Evolutionary conservation across 2,329 filamentous ascomycete genomes (phyloP), one percentile per base, ranked within the genome.

Genomic region (Geosmithia morbida): DNA sequence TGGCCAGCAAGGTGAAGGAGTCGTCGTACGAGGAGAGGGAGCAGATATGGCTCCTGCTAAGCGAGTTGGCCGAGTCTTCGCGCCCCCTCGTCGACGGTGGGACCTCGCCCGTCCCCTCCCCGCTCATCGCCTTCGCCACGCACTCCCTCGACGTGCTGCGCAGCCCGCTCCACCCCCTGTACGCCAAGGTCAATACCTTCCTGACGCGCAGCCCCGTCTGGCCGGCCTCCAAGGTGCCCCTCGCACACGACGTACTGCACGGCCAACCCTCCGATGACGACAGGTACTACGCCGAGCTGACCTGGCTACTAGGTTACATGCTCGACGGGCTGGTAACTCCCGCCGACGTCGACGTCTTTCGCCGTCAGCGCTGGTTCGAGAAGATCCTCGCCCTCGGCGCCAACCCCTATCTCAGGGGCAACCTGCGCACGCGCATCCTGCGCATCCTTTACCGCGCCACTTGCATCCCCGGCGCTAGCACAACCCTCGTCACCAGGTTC

Each of bases 151-250:
- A 74, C 1, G 78, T 94, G 16, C 66, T 94, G 43, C 75, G 72
- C 19, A 81, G 87, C 51, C 90, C 90, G 0, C 72, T 87, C 16
- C 87, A 94, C 58, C 78, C 77, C 50, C 75, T 96, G 39, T 97
- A 95, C 60, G 77, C 80, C 49, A 95, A 95, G 60, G 68, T 92
- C 63, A 95, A 94, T 66, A 71, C 74, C 6, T 96, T 89, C 61
- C 75, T 97, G 37, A 86, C 86, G 19, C 80, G 80, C 46, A 77
- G 80, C 0, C 89, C 90, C 1, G 63, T 72, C 20, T 97, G 90
- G 90, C 72, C 81, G 13, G 59, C 81, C 17, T 77, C 85, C 50
- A 81, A 79, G 57, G 77, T 92, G 20, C 75, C 92, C 7, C 70
- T 90, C n/a, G 77, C 79, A 20, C 71, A 77, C 54, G 72, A 75